phyloP scores from a whole-genome alignment of 352 stramenopile species.

The Phytophthora brassicae region DNA sequence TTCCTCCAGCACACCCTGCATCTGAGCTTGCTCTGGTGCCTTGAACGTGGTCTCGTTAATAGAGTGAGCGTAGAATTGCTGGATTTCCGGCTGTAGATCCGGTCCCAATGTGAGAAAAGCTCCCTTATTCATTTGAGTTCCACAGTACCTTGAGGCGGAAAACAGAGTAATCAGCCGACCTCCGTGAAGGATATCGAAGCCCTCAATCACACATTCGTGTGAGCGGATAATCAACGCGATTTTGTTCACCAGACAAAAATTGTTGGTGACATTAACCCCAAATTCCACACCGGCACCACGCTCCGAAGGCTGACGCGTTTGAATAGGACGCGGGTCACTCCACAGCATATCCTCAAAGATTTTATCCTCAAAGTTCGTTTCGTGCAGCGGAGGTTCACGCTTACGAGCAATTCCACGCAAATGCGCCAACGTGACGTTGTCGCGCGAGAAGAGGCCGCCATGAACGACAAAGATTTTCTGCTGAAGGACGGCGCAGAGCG shows the following conservation, averaged over 20 bases:
- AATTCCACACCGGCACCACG: slow-evolving; percentile 90
- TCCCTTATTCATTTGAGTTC: slow-evolving; percentile 86
- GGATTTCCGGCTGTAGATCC: slow-evolving; percentile 91
- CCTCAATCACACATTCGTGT: slow-evolving; percentile 90
- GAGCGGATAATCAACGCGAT: slow-evolving; percentile 90
- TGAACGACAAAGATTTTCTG: slow-evolving; percentile 89
- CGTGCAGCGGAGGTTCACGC: slow-evolving; percentile 72
- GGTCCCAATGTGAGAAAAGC: slow-evolving; percentile 88
- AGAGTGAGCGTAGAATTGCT: slow-evolving; percentile 93
- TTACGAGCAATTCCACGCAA: slow-evolving; percentile 75
- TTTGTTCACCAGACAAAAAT: slow-evolving; percentile 82
- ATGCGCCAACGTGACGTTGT: slow-evolving; percentile 84
- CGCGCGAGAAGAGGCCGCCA: slow-evolving; percentile 84
- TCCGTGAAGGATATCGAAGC: slow-evolving; percentile 82
- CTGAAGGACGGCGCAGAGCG: slow-evolving; percentile 88
- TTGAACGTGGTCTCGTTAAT: slow-evolving; percentile 84
- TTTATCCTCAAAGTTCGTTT: slow-evolving; percentile 66
- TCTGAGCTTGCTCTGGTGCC: slow-evolving; percentile 56
- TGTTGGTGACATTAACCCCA: slow-evolving; percentile 85
- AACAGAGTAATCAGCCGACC: slow-evolving; percentile 86
- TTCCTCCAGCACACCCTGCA: slow-evolving; percentile 84
- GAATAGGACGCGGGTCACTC: slow-evolving; percentile 76
- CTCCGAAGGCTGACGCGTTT: slow-evolving; percentile 53
- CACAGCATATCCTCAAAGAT: slow-evolving; percentile 89
- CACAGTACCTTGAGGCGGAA: slow-evolving; percentile 89